Evolutionary conservation across 768 basidiomycete species (phyloP), one percentile per base, ranked within the genome.

Genomic region (Hericium rajendrae): DNA sequence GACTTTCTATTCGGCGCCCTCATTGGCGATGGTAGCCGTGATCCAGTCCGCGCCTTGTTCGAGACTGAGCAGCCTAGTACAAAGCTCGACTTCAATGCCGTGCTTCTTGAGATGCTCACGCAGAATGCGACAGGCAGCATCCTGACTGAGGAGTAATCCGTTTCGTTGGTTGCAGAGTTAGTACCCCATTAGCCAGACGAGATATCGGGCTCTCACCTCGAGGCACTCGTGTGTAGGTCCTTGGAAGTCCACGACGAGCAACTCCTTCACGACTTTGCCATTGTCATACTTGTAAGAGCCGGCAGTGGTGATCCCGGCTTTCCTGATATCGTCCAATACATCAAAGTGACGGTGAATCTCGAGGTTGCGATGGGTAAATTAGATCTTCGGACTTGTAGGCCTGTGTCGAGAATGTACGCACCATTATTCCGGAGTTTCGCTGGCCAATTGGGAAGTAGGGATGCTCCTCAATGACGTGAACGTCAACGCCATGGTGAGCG

Each of bases 401-500:
- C 16, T 10, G 41, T 11, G 16, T 6, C 8, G 16, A 28, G 16
- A 18, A 11, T 40, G n/a, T 12, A 32, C 48, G 28, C 9, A 59
- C 57, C 28, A 26, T 26, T 22, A 59, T 51, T 0, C 39, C 43
- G 10, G 53, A 40, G 16, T 53, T 40, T 2, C 57, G 57, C 32
- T 53, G 53, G 40, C 57, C 41, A n/a, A n/a, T 6, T 9, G 32
- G 46, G 22, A 9, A 37, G n/a, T 38, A 3, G n/a, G 1, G n/a
- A 8, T 50, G 24, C 48, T 55, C 57, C 28, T 59, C 59, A 39
- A 57, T 37, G 38, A 59, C 18, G 16, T 55, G 59, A 15, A 57
- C 55, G 12, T 55, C 15, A 13, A 59, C 39, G 15, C 59, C 59
- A 38, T 57, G 43, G 15, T 56, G 40, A 16, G 28, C 32, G 13